Percentiles rank a stretch among this genome's conserved stretches.
Evolutionary conservation across 2,329 filamentous ascomycete genomes (phyloP).

Genomic region (Tolypocladium pustulatum): DNA sequence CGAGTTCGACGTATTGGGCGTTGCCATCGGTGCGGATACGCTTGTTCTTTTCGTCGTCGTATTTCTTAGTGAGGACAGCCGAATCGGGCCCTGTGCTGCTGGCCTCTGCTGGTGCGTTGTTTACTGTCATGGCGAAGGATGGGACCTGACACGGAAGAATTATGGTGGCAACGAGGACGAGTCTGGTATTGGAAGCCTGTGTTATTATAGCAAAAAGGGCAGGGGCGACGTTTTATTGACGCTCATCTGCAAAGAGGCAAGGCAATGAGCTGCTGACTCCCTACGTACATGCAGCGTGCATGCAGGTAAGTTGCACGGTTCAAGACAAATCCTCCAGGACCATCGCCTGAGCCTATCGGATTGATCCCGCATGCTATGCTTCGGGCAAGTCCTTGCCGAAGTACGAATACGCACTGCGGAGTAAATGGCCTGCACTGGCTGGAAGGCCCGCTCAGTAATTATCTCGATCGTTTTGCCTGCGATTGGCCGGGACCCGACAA

Average conservation of each 20-base stretch:
- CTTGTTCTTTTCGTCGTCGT: conserved; percentile 22
- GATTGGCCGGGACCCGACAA: not conserved
- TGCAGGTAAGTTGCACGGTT: not conserved
- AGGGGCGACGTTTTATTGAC: not conserved
- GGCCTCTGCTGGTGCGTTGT: not conserved
- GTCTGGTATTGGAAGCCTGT: not conserved
- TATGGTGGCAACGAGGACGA: too few species aligned
- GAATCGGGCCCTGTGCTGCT: not conserved
- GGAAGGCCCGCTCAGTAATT: not conserved
- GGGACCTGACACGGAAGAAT: not conserved
- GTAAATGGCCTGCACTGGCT: not conserved
- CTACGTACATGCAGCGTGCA: not conserved
- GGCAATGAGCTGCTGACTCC: not conserved
- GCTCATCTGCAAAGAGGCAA: not conserved
- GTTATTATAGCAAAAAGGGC: not conserved
- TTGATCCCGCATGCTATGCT: not conserved
- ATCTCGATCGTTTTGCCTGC: not conserved
- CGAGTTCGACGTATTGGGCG: conserved; percentile 20
- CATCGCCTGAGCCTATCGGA: not conserved
- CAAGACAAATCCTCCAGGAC: not conserved
- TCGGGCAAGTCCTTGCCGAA: not conserved
- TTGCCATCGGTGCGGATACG: conserved; percentile 19
- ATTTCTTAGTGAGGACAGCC: conserved; percentile 12
- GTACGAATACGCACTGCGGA: not conserved
- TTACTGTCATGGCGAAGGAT: not conserved